phyloP scores from a whole-genome alignment of 2,329 filamentous ascomycete genomes.

The Exophiala sideris region DNA sequence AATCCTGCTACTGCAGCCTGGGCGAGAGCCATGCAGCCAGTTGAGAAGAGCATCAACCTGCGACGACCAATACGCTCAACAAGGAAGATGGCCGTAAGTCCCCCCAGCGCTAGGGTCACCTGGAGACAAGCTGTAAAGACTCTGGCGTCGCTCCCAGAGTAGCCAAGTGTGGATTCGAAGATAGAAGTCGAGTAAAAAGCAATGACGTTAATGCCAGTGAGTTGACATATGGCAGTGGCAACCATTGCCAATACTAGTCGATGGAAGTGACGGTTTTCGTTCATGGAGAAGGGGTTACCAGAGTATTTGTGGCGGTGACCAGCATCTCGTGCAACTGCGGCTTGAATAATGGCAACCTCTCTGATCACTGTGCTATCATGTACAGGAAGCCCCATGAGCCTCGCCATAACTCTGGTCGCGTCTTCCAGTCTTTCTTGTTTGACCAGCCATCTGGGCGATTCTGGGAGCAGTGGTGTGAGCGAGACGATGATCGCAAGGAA shows the following conservation, averaged over 20 bases:
- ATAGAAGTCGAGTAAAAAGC: conserved; percentile 44
- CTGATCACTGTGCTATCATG: conserved; percentile 44
- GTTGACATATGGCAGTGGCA: conserved; percentile 55
- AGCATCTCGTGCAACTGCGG: conserved; percentile 48
- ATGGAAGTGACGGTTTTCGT: conserved; percentile 55
- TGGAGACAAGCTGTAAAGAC: conserved; percentile 52
- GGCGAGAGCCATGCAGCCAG: conserved; percentile 59
- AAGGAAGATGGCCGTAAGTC: conserved; percentile 50
- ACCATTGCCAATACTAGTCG: conserved; percentile 55
- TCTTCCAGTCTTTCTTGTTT: conserved; percentile 37
- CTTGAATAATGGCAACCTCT: conserved; percentile 51
- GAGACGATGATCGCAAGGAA: conserved; percentile 33
- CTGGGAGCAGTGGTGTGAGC: conserved; percentile 29
- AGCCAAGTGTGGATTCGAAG: conserved; percentile 42
- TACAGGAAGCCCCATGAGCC: conserved; percentile 33
- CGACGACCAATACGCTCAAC: conserved; percentile 56
- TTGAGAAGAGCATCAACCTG: conserved; percentile 69
- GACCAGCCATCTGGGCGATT: conserved; percentile 46
- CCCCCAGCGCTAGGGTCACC: conserved; percentile 53
- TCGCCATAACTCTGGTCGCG: conserved; percentile 34
- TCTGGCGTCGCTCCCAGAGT: conserved; percentile 40
- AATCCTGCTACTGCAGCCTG: conserved; percentile 57
- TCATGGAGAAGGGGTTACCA: conserved; percentile 54
- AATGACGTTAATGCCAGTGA: conserved; percentile 45
- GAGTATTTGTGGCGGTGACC: conserved; percentile 43